Conservation (phyloP, 2,329 filamentous ascomycete species). For the Raffaelea ambrosiae region DNA sequence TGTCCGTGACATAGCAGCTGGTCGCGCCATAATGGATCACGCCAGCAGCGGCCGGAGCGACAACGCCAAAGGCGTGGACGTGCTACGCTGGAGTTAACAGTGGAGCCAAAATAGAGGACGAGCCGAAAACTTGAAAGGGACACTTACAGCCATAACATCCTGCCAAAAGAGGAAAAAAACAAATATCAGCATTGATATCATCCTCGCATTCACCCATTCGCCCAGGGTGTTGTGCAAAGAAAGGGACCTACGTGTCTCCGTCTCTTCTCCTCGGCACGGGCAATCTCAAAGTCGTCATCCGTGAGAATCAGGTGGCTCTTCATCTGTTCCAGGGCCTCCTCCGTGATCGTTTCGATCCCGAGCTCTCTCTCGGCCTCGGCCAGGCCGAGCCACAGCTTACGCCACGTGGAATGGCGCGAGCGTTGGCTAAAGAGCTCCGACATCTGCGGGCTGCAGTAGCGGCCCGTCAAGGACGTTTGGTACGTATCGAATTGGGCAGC, state of each 20-base stretch:
- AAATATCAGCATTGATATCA: too few relatives aligned
- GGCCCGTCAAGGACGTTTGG: slow-evolving; percentile 59
- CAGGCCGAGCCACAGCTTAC: slow-evolving; percentile 76
- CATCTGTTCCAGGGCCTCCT: slow-evolving; percentile 71
- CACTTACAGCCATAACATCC: too few relatives aligned
- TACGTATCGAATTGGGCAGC: too few relatives aligned
- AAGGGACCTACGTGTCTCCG: slow-evolving; percentile 48
- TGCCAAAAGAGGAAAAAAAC: too few relatives aligned
- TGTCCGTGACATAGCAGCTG: slow-evolving; percentile 45
- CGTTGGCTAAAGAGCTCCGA: slow-evolving; percentile 70
- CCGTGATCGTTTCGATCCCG: slow-evolving; percentile 61
- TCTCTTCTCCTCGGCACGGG: slow-evolving; percentile 66
- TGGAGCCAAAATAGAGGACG: too few relatives aligned
- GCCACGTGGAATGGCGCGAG: slow-evolving; percentile 69
- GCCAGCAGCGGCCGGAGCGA: slow-evolving; percentile 67
- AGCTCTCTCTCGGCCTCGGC: slow-evolving; percentile 77
- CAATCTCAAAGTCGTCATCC: slow-evolving; percentile 60
- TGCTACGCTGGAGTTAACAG: slow-evolving; percentile 29
- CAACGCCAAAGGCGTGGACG: slow-evolving; percentile 66
- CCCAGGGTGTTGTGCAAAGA: not conserved
- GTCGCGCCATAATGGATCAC: slow-evolving; percentile 74
- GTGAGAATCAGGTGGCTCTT: slow-evolving; percentile 41
- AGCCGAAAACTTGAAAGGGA: too few relatives aligned
- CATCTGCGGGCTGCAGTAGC: slow-evolving; percentile 72
- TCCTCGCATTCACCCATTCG: too few relatives aligned